Conservation (phyloP, 139 green algal genomes). For the Astrephomene gubernaculifera region DNA sequence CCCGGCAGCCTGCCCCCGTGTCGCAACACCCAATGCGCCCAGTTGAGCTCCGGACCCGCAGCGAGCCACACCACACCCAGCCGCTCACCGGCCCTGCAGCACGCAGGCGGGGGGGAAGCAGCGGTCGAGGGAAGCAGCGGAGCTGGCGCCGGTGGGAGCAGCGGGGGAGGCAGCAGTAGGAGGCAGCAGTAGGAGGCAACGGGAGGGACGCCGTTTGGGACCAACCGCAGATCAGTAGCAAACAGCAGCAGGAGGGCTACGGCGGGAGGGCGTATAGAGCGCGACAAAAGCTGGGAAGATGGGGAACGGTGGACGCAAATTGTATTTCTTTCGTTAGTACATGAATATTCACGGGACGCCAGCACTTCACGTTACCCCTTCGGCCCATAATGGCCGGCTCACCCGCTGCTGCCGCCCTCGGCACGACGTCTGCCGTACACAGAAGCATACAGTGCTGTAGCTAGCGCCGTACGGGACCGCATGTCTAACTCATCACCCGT, state of each 20-base stretch:
- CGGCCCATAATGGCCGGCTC: neutral
- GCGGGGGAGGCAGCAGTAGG: neutral
- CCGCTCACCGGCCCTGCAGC: neutral
- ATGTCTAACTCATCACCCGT: neutral
- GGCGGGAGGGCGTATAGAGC: neutral
- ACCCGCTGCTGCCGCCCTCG: neutral
- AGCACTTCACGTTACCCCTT: neutral
- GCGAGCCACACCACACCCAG: constrained; percentile 1
- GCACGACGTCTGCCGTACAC: neutral
- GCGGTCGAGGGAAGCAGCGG: neutral
- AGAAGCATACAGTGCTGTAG: constrained; percentile 6
- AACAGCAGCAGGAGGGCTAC: too few relatives aligned
- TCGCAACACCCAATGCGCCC: neutral
- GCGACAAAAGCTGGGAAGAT: neutral
- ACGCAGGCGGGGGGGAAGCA: neutral
- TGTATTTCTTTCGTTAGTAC: neutral
- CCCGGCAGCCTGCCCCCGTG: neutral
- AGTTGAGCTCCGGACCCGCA: constrained; percentile 14
- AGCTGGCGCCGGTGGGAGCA: neutral
- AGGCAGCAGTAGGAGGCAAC: neutral
- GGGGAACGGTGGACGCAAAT: neutral
- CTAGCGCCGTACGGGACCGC: neutral
- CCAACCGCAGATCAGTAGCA: too few relatives aligned
- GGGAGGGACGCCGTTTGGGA: too few relatives aligned
- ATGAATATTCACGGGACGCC: neutral